Evolutionary conservation across 495 filamentous ascomycete genomes (phyloP), one percentile per base, ranked within the genome.

Genomic region (Aspergillus nidulans): DNA sequence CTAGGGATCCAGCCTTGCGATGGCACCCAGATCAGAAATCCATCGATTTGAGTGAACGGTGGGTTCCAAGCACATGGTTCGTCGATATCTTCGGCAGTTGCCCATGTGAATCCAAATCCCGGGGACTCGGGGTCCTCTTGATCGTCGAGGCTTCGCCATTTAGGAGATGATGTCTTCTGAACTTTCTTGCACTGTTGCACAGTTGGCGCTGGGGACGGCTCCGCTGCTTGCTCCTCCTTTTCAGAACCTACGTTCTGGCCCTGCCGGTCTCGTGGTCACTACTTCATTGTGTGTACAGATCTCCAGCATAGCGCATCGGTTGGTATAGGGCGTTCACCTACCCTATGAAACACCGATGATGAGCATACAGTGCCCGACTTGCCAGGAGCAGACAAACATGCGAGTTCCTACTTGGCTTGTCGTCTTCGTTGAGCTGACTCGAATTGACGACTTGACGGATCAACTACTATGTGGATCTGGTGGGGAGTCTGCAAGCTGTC

Each of bases 401-500:
- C 30, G 15, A 34, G 9, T 12, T 34, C 30, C 9, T 12, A 12
- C 30, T 34, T 34, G 15, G 4, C 15, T 34, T 12, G 30, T 34
- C 15, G 4, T 34, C 30, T 34, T 34, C 30, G 30, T 34, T 13
- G 30, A 34, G 30, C 9, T 34, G 30, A 34, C 30, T 34, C 30
- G 10, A 12, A 34, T 6, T 34, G 30, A 12, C 26, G 15, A 36
- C 40, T 49, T 23, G 43, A 55, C 44, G 41, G 43, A 39, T 55
- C 32, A 23, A 55, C 34, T 34, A 49, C 52, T 1, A 38, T 38
- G 52, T 49, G 44, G 44, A 32, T 20, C 32, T 28, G 16, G 52
- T 55, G 52, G 52, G 32, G 19, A n/a, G 25, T n/a, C 42, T 47
- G 43, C 23, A 36, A 25, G 28, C 51, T 53, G 21, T 32, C n/a